phyloP scores from a whole-genome alignment of 129 eudicot species.

The Deinandra increscens region DNA sequence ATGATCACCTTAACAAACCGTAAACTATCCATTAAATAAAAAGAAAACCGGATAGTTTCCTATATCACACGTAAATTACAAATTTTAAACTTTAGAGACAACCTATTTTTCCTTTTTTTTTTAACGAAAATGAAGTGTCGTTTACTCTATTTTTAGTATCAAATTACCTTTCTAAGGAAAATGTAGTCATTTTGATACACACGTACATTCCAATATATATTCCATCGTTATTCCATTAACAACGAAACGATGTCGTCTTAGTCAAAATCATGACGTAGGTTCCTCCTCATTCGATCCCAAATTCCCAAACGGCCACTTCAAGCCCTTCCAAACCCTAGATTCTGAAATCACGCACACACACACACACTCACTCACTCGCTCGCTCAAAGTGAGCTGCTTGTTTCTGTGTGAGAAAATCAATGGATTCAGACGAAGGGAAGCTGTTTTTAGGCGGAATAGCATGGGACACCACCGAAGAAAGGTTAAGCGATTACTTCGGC shows the following conservation, averaged over 20 bases:
- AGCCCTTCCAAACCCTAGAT: constrained; percentile 34
- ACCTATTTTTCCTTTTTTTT: no score
- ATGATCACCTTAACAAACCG: no score
- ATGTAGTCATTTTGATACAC: not conserved
- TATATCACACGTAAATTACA: no score
- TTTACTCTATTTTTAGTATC: not conserved
- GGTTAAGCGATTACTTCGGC: constrained; percentile 49
- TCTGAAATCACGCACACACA: constrained; percentile 19
- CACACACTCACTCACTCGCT: constrained; percentile 21
- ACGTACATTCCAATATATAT: not conserved
- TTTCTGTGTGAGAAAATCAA: constrained; percentile 25
- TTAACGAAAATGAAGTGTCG: no score
- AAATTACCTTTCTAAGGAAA: constrained; percentile 1
- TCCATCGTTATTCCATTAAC: not conserved
- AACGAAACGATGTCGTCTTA: constrained; percentile 13
- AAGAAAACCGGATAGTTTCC: no score
- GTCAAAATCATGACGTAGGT: constrained; percentile 27
- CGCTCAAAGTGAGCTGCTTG: constrained; percentile 13
- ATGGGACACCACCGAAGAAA: constrained; percentile 58
- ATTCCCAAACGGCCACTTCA: constrained; percentile 31
- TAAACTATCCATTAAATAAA: no score
- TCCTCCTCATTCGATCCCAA: constrained; percentile 29
- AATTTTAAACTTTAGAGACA: no score
- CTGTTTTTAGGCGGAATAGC: constrained; percentile 66
- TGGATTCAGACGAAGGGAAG: constrained; percentile 61